Evolutionary conservation across 768 basidiomycete genomes (phyloP).

Genomic region (Boletus bicolor): DNA sequence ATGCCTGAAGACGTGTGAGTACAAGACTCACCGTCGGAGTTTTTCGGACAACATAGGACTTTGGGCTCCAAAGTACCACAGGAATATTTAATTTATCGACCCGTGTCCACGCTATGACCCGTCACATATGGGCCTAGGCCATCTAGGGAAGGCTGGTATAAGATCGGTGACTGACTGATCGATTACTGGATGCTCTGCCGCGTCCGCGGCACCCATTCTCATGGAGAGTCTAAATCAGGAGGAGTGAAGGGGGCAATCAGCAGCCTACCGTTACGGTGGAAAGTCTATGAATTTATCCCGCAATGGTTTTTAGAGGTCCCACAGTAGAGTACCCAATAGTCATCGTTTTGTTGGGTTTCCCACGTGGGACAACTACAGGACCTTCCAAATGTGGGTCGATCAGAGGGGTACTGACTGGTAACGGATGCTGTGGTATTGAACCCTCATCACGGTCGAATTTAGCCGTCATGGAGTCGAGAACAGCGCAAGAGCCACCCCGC

Average conservation of each 20-base stretch:
- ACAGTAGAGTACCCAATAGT: not conserved
- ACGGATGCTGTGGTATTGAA: not conserved
- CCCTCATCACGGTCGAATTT: not conserved
- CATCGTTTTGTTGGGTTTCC: slow-evolving; percentile 4
- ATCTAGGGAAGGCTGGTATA: not conserved
- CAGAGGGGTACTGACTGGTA: not conserved
- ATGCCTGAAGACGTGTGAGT: too few relatives aligned
- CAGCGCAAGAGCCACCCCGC: slow-evolving; percentile 10
- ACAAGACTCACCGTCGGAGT: not conserved
- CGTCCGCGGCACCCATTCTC: not conserved
- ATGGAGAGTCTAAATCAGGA: not conserved
- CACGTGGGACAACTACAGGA: slow-evolving; percentile 26
- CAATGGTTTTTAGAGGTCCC: too few relatives aligned
- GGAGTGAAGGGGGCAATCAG: not conserved
- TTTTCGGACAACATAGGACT: not conserved
- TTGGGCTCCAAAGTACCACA: not conserved
- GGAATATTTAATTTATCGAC: not conserved
- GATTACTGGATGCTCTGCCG: not conserved
- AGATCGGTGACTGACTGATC: not conserved
- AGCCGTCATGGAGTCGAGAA: slow-evolving; percentile 18
- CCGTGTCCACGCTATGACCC: not conserved
- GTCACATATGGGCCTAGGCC: not conserved
- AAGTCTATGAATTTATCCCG: not conserved
- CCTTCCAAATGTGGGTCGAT: slow-evolving; percentile 29
- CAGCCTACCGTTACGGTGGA: not conserved